Evolutionary conservation across 1,284 basidiomycete species (phyloP).

Genomic region (Papiliotrema terrestris): DNA sequence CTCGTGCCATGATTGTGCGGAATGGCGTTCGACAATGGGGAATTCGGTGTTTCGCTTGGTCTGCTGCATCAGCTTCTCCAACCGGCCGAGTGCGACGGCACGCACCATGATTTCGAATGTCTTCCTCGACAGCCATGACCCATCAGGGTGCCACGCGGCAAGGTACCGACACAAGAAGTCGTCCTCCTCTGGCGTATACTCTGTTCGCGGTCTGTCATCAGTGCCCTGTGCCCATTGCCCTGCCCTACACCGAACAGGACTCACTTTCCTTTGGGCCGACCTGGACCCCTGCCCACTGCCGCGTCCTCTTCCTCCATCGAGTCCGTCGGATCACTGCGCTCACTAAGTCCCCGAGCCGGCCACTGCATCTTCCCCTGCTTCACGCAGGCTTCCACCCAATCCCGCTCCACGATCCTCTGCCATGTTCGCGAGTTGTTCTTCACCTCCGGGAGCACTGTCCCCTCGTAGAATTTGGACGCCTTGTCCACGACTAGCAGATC

Average conservation of each 20-base stretch:
- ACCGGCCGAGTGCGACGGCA: neutral
- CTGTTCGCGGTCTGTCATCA: slow-evolving; percentile 27
- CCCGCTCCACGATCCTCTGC: slow-evolving; percentile 36
- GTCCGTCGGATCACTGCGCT: slow-evolving; percentile 9
- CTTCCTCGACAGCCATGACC: slow-evolving; percentile 34
- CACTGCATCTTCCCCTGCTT: slow-evolving; percentile 14
- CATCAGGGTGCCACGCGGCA: slow-evolving; percentile 24
- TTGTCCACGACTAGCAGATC: slow-evolving; percentile 40
- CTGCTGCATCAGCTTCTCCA: neutral
- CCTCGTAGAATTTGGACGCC: slow-evolving; percentile 21
- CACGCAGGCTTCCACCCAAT: slow-evolving; percentile 37
- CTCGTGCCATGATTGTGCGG: slow-evolving; percentile 43
- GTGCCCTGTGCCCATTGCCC: slow-evolving; percentile 5
- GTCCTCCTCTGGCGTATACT: slow-evolving; percentile 40
- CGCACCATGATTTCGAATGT: slow-evolving; percentile 34
- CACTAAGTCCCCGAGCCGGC: slow-evolving; percentile 5
- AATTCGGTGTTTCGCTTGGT: slow-evolving; percentile 8
- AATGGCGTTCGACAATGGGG: slow-evolving; percentile 25
- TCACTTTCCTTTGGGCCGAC: slow-evolving; percentile 39
- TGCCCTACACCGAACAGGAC: slow-evolving; percentile 5
- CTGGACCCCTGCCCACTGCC: slow-evolving; percentile 24
- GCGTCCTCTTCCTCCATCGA: slow-evolving; percentile 23
- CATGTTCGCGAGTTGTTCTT: slow-evolving; percentile 17
- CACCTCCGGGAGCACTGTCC: slow-evolving; percentile 24
- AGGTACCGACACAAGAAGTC: slow-evolving; percentile 43